These are phyloP conservation scores for Acanthamoeba lenticulata DNA, from an alignment of 208 protist species.

Conservation along the genomic window DNA sequence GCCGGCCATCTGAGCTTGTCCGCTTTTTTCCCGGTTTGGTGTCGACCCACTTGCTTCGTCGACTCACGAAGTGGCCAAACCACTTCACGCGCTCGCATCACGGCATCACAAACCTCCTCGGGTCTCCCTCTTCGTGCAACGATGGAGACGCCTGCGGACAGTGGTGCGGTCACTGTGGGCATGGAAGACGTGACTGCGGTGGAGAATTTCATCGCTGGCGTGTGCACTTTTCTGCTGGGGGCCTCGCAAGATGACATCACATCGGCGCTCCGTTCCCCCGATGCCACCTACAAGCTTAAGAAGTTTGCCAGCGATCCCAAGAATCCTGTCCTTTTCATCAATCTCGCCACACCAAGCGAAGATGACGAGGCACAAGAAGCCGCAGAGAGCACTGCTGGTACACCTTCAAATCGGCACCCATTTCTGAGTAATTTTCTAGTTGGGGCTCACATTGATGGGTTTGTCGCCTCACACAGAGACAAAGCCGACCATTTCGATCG, in stretches of 20 bases:
- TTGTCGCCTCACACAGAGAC: too few relatives aligned
- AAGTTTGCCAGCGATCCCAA: slow-evolving; percentile 39
- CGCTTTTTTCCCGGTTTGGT: too few relatives aligned
- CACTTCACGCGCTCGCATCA: too few relatives aligned
- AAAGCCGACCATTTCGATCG: not conserved
- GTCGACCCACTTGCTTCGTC: too few relatives aligned
- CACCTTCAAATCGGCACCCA: too few relatives aligned
- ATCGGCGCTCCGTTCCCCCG: not conserved
- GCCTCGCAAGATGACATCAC: not conserved
- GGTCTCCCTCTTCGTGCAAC: too few relatives aligned
- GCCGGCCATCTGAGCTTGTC: too few relatives aligned
- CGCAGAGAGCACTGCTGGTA: not conserved
- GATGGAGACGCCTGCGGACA: not conserved
- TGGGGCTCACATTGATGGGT: too few relatives aligned
- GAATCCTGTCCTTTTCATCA: slow-evolving; percentile 35
- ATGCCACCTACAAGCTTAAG: slow-evolving; percentile 52
- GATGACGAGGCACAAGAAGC: not conserved
- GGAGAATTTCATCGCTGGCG: slow-evolving; percentile 46
- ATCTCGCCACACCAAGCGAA: not conserved
- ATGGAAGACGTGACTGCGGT: slow-evolving; percentile 34
- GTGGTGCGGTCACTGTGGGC: slow-evolving; percentile 13
- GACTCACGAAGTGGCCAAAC: too few relatives aligned
- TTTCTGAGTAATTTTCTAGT: too few relatives aligned
- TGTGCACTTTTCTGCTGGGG: slow-evolving; percentile 21
- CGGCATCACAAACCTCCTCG: too few relatives aligned